Percentiles rank a stretch among this genome's conserved stretches.
Evolutionary conservation across 2,329 filamentous ascomycete genomes (phyloP).

Genomic region (Didymella exigua): DNA sequence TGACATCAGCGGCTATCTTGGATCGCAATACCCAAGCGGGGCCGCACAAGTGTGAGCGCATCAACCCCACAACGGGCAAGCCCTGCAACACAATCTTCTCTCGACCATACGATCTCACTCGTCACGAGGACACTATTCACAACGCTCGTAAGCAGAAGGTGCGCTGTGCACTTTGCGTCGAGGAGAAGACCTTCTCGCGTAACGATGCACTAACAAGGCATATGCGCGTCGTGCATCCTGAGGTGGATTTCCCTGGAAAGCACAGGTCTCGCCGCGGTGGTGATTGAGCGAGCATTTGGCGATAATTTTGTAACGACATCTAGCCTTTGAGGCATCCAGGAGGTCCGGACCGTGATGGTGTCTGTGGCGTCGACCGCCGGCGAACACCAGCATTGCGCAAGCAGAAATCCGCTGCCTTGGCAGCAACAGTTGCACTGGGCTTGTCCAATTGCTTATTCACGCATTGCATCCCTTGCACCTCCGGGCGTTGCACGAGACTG

Average conservation of each 20-base stretch:
- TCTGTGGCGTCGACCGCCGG: background rate
- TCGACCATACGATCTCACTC: slow-evolving; percentile 91
- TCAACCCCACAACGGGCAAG: slow-evolving; percentile 94
- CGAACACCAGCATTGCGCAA: background rate
- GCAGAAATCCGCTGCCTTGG: background rate
- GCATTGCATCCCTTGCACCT: slow-evolving; percentile 5
- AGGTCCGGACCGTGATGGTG: background rate
- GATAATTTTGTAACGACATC: background rate
- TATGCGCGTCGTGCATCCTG: slow-evolving; percentile 90
- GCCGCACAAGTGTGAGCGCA: slow-evolving; percentile 88
- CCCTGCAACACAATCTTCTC: slow-evolving; percentile 95
- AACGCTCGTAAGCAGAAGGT: slow-evolving; percentile 94
- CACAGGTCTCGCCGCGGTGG: slow-evolving; percentile 50
- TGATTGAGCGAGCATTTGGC: slow-evolving; percentile 27
- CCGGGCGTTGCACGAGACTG: background rate
- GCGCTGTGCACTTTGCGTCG: slow-evolving; percentile 86
- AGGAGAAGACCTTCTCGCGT: slow-evolving; percentile 96
- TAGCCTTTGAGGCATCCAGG: slow-evolving; percentile 6
- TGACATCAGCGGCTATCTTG: slow-evolving; percentile 62
- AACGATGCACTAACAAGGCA: slow-evolving; percentile 94
- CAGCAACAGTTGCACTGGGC: slow-evolving; percentile 8
- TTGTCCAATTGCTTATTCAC: background rate
- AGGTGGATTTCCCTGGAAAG: slow-evolving; percentile 80
- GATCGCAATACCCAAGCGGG: slow-evolving; percentile 85
- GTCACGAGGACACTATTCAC: slow-evolving; percentile 97